Evolutionary conservation across 2,329 filamentous ascomycete species (phyloP), one percentile per base, ranked within the genome.

Genomic region (Pseudogymnoascus sp.): DNA sequence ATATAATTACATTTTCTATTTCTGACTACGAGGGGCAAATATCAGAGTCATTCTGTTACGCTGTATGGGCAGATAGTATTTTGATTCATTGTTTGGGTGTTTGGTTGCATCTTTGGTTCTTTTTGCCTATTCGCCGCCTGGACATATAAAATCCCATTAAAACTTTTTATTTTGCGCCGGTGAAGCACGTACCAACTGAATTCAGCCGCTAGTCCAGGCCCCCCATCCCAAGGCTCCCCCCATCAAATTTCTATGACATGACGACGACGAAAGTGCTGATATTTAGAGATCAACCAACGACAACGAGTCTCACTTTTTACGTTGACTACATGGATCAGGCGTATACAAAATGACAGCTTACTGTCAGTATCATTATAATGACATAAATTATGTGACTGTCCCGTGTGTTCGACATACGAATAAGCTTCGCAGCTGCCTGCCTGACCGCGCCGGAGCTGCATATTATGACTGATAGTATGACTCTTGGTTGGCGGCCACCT

Each of bases 81-180:
- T 50, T 30, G 14, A 50, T 50, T 50, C n/a, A 30, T 50, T 11
- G 22, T 30, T 50, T 50, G 22, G 7, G 43, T 14, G 41, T 34
- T 34, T 34, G 32, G 4, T 30, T n/a, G n/a, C n/a, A n/a, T 30
- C 7, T 50, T 28, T 50, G 41, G 41, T 30, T 50, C 41, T 16
- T 28, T 47, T 50, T 50, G 1, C 14, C n/a, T n/a, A 50, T 50
- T 50, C n/a, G 43, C 43, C 25, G 5, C 25, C 25, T 30, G 25
- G 43, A 50, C 22, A 50, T 50, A 50, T 50, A 30, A 50, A 50
- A 30, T 50, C 25, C 43, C 43, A 50, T 50, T 50, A 50, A 50
- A 50, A 50, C 43, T 41, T 50, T 50, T 50, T 50, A 50, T 30
- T 50, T 50, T 50, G 43, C 43, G 43, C 43, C 43, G 1, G 43